Evolutionary conservation across 768 basidiomycete species (phyloP), one percentile per base, ranked within the genome.

Genomic region (Boletus bicolor): DNA sequence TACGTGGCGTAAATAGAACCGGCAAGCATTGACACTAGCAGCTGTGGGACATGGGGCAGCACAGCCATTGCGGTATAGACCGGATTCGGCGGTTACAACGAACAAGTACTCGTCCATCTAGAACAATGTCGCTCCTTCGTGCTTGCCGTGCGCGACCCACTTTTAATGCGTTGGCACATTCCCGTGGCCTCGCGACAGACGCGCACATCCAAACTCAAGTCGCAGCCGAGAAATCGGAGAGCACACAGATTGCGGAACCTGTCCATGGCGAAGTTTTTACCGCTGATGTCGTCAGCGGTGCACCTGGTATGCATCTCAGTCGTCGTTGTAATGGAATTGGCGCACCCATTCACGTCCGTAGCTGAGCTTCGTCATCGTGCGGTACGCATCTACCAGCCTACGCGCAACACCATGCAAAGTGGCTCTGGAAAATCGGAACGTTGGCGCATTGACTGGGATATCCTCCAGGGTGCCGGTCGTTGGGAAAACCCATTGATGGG

Each of bases 401-500:
- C 94, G 6, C 86, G 90, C 54, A 93, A 92, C 63, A 95, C 95
- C 4, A 98, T 96, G 85, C 94, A 98, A 73, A 94, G 92, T 51
- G 96, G 92, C 47, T 80, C 85, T 41, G 86, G 84, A 50, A 94
- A 94, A 73, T 82, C 84, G 11, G 82, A 88, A 61, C 85, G 89
- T 64, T 99, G 96, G 96, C 79, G 92, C 60, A 84, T 99, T 66
- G 96, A 98, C 72, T 98, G 87, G 78, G 96, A 98, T 65, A 85
- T 85, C 54, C 76, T 98, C n/a, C 84, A 83, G 55, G 93, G 95
- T 35, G 86, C 82, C 30, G 93, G 91, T 12, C 82, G 96, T 49
- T 99, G 96, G 96, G 94, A 98, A 80, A 99, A 98, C 68, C 92
- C 93, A 5, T 71, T 99, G 62, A 99, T 98, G 92, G 96, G 96